Base-by-base conservation (phyloP, 179 eudicot species). In the Beta lomatogona region DNA sequence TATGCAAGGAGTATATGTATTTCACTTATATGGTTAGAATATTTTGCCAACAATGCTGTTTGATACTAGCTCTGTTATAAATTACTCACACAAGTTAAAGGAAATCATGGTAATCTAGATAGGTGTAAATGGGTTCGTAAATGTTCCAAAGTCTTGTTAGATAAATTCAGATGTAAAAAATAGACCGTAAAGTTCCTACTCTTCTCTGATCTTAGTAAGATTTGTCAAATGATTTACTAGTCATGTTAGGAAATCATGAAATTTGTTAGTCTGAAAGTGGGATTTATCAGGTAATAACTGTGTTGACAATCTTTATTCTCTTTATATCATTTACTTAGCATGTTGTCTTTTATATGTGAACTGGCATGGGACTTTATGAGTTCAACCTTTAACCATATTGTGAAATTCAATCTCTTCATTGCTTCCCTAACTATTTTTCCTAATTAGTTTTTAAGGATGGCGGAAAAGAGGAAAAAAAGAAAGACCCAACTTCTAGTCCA, bases 361-460 rank as follows among this genome's bases (percentile, higher is more conserved):
- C 50, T 65, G 46, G 25, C 25, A 63, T 69, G 25, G 36, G 44
- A 64, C 36, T 7, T n/a, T 64, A 22, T 64, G 44, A 9, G n/a
- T 71, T 10, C 69, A 64, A 64, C 36, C 12, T 10, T 50, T 5
- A 4, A 50, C 4, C 59, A 72, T 72, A 22, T 19, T 18, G 22
- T 9, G 70, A 16, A 19, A 72, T 64, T 63, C 41, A 48, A 71
- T 79, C 0, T 84, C 61, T n/a, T 65, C 67, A 31, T 89, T 84
- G 18, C 65, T 71, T 22, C 16, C 44, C 45, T n/a, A 7, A 10
- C 14, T 70, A 11, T 50, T 71, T 71, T 21, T 52, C 58, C 1
- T 3, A 12, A 52, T 72, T 89, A 94, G 97, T 90, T n/a, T 94
- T 87, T 65, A 94, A 94, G 88, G 98, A 90, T 89, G 96, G 89